Base-by-base conservation (phyloP, 2,329 filamentous ascomycete species). In the Harringtonia aguacate region DNA sequence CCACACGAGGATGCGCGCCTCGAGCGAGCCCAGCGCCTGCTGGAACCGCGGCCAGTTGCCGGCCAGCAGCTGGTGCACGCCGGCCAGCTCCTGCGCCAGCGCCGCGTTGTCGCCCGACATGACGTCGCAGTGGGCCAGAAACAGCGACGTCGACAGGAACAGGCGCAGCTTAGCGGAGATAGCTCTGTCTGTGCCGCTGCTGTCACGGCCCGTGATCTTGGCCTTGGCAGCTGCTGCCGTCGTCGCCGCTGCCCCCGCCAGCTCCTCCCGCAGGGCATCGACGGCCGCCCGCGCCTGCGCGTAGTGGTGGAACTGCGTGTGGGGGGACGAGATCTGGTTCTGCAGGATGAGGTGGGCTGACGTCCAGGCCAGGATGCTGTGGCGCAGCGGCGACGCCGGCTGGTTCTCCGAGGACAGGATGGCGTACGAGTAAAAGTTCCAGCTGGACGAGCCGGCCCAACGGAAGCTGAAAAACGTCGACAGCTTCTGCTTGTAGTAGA, bases 351-450 rank as follows among this genome's bases (percentile, higher is more conserved):
- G 33, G 18, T 49, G 45, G 12, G 44, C 47, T 3, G 47, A 41
- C 8, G 44, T 39, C 47, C 47, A 49, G 6, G 47, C 47, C 4
- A 49, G 36, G 13, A 49, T 49, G 20, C 42, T 41, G 39, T 49
- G 47, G 5, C 45, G 36, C 12, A 49, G 34, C 1, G 44, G 47
- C 30, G 47, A 49, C 13, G 46, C 36, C 3, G 45, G 44, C 42
- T 45, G 41, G 30, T 43, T 29, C 20, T 49, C 47, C 14, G 45
- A 24, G 2, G 42, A 36, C 8, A 22, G 41, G n/a, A 49, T 49
- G 44, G 47, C 47, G 27, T 42, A 49, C 7, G 44, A 27, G 33
- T 49, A 49, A 30, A 49, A 49, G 31, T 41, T 49, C 47, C 44
- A 47, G 34, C 24, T 30, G 10, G 37, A 22, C 13, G 45, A 33